Conservation (phyloP, 176 grass and related monocot genomes). For the Triticum aestivum region IWGSC_CS_RefSeq_v2.1 NC_057813.1:109356405-109356904, state of each 20-base stretch:
- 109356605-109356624: no score
- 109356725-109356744: background rate
- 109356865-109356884: background rate
- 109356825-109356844: background rate
- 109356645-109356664: background rate
- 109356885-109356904: background rate
- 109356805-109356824: background rate
- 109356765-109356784: background rate
- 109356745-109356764: no score
- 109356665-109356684: background rate
- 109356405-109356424: background rate
- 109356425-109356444: background rate
- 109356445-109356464: background rate
- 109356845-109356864: background rate
- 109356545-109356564: background rate
- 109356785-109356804: background rate
- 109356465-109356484: background rate
- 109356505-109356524: background rate
- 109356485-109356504: background rate
- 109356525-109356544: background rate
- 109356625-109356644: background rate
- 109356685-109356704: background rate
- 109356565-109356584: background rate
- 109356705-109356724: background rate
- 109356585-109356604: no score